Base-by-base conservation (phyloP, 2,329 filamentous ascomycete genomes). In the Fusarium virguliforme region DNA sequence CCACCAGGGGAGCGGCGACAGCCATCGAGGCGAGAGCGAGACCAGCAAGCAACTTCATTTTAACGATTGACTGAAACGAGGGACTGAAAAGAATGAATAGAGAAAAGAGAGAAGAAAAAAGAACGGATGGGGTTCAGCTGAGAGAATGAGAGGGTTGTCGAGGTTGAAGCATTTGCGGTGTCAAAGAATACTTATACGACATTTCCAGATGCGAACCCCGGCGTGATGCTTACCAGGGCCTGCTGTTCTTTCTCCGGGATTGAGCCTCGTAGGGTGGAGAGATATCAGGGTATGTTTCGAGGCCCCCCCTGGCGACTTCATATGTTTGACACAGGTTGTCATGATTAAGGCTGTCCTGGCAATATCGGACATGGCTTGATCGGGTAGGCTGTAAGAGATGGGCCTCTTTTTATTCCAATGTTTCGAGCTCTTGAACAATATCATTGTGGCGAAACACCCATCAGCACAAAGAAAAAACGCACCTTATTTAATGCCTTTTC, bases 11-110 rank as follows among this genome's bases (percentile, higher is more conserved):
- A 53, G 72, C 71, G 64, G 74, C 74, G 41, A 67, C 32, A 62
- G 73, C 72, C 67, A 75, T 57, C 6, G 74, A 75, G 62, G 74
- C 74, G 26, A 76, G 61, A 69, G 71, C 73, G 48, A 76, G 67
- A 70, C 73, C 70, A 57, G 71, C 70, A 72, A 76, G 70, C 71
- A 73, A 63, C 73, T 76, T 76, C 74, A 76, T 76, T 40, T 24
- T 75, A 70, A 71, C 46, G 68, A 69, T 56, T 54, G 35, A 66
- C 59, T 61, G 51, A 60, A 70, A 71, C 53, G 65, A 72, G 54
- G 8, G 61, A 65, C 53, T 46, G 62, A 32, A 62, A 69, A 28
- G 65, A 65, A 24, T 4, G 57, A 62, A 38, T 24, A 37, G 6
- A 59, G 60, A 63, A 62, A 56, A 35, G 18, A 26, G n/a, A 60